phyloP scores from a whole-genome alignment of 2,329 filamentous ascomycete species.

The Aureobasidium sp. region DNA sequence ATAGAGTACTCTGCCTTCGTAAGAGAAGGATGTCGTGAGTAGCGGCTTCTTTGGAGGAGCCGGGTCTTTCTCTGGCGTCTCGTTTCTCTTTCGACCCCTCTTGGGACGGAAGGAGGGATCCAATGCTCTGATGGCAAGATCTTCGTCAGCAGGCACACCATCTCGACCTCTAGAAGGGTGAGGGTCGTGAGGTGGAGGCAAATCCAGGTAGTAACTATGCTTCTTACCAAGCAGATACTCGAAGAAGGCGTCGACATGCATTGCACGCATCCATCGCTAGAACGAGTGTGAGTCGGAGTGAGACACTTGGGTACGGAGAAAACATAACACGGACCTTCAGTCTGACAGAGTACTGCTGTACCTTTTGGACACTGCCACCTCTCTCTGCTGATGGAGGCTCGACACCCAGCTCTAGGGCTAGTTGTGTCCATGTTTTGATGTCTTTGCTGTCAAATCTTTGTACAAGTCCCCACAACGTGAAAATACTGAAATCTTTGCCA shows the following conservation, averaged over 20 bases:
- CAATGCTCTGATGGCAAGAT: slow-evolving; percentile 76
- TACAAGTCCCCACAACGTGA: slow-evolving; percentile 68
- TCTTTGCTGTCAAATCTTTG: slow-evolving; percentile 70
- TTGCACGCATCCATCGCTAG: slow-evolving; percentile 83
- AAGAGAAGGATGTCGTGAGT: slow-evolving; percentile 9
- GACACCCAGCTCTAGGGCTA: slow-evolving; percentile 80
- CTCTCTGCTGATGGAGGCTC: slow-evolving; percentile 74
- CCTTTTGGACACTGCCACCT: slow-evolving; percentile 76
- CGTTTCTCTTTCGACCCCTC: slow-evolving; percentile 45
- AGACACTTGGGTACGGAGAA: not conserved
- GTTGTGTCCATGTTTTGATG: slow-evolving; percentile 85
- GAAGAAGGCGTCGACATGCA: slow-evolving; percentile 93
- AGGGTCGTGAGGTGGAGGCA: slow-evolving; percentile 58
- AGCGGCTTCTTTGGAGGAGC: slow-evolving; percentile 19
- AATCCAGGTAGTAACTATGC: slow-evolving; percentile 70
- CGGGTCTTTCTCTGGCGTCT: slow-evolving; percentile 14
- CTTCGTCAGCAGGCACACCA: slow-evolving; percentile 77
- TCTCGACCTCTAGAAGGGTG: slow-evolving; percentile 61
- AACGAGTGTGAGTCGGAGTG: not conserved
- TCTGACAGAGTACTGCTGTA: slow-evolving; percentile 88
- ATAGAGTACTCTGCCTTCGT: slow-evolving; percentile 13
- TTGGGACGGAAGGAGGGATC: slow-evolving; percentile 65
- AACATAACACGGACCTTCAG: slow-evolving; percentile 57
- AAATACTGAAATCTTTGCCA: slow-evolving; percentile 76
- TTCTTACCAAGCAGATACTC: slow-evolving; percentile 74